phyloP scores from a whole-genome alignment of 345 rosid genomes.

The Anastatica hierochuntica region DNA sequence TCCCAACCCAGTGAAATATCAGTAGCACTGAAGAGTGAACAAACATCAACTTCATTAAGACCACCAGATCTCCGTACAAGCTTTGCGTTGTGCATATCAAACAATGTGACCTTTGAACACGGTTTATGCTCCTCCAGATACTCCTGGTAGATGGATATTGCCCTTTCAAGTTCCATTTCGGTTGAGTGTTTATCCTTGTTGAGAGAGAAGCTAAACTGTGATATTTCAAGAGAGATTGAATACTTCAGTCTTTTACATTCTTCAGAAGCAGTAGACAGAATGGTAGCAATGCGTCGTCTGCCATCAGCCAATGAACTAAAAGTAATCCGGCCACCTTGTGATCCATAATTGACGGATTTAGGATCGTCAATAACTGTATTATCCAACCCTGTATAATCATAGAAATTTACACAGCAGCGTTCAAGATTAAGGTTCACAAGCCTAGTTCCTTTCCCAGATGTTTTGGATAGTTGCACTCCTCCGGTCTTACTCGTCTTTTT shows the following conservation, averaged over 20 bases:
- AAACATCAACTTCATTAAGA: constrained; percentile 71
- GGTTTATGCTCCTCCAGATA: constrained; percentile 43
- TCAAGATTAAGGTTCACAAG: constrained; percentile 70
- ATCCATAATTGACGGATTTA: constrained; percentile 94
- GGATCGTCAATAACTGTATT: constrained; percentile 65
- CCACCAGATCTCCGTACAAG: constrained; percentile 84
- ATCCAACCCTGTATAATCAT: constrained; percentile 61
- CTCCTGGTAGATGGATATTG: constrained; percentile 76
- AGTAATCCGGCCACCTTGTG: constrained; percentile 82
- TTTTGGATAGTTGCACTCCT: constrained; percentile 41
- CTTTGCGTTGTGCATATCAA: constrained; percentile 84
- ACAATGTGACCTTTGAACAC: constrained; percentile 45
- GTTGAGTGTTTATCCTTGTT: constrained; percentile 85
- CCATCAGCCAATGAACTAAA: constrained; percentile 70
- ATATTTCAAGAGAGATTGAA: constrained; percentile 64
- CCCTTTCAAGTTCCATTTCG: constrained; percentile 87
- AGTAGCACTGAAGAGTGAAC: constrained; percentile 95
- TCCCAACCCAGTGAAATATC: constrained; percentile 79
- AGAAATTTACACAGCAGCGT: constrained; percentile 62
- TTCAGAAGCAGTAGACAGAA: constrained; percentile 45
- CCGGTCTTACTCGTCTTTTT: constrained; percentile 41
- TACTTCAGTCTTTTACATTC: constrained; percentile 54
- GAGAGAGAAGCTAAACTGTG: constrained; percentile 55
- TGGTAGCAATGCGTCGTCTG: constrained; percentile 58
- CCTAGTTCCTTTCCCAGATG: constrained; percentile 75